Evolutionary conservation across 2,329 filamentous ascomycete species (phyloP), one percentile per base, ranked within the genome.

Genomic region (Xylaria sp.): DNA sequence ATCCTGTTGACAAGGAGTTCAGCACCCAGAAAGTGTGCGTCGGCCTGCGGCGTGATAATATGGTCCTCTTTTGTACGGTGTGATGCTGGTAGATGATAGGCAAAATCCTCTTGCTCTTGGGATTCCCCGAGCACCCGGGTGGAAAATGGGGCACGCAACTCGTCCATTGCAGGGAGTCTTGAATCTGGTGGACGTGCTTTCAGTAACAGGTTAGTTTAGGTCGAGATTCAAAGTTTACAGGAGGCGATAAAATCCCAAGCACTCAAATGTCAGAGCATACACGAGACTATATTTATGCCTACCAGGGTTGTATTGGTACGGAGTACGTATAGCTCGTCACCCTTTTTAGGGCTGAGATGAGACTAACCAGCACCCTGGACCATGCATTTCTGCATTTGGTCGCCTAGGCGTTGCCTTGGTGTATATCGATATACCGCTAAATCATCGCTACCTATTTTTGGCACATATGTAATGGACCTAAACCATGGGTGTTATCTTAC

Each of bases 1-100:
- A 80, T 70, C 43, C 70, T 75, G n/a, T 67, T 65, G 55, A 80
- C 76, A 28, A 74, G 68, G n/a, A 80, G 74, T 60, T 80, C 78
- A 23, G 61, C 61, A 8, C 68, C 60, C 3, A 80, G 68, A 48
- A 79, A 79, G 0, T 66, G 63, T 23, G 69, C 32, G 45, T 70
- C 58, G 1, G 69, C 57, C 30, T 68, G 32, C 2, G 77, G 77
- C 41, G 72, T 63, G 15, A 72, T 56, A 55, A 79, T 76, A 41
- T 79, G 69, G 45, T 80, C 78, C 18, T 63, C 25, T 34, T 68
- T 70, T 18, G 73, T 74, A 56, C 78, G 77, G 67, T 70, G 70
- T 9, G 78, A 72, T 20, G 78, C 77, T 7, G 78, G 77, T 45
- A 78, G 70, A 20, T 76, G 62, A 63, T 53, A 34, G 20, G 55